Percentiles rank a stretch among this genome's conserved stretches.
phyloP scores from a whole-genome alignment of 2,329 filamentous ascomycete genomes.

The Elsinoe perseae region DNA sequence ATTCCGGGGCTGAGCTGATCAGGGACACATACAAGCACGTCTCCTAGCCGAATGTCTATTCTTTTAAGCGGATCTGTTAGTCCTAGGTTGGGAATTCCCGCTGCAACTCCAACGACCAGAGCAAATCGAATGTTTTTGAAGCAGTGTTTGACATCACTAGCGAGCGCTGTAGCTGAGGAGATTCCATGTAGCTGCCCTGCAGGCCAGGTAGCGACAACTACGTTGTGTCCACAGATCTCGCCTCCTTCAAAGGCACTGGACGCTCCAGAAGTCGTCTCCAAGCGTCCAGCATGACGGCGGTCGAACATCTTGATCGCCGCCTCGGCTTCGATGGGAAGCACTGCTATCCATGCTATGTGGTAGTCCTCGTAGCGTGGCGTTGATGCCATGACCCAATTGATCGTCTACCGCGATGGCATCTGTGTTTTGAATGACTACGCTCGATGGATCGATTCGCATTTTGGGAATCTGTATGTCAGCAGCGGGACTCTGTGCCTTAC shows the following conservation, averaged over 20 bases:
- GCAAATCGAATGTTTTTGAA: background rate
- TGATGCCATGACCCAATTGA: background rate
- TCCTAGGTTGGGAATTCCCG: background rate
- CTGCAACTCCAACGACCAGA: background rate
- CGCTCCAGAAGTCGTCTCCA: background rate
- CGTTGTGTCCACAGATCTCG: background rate
- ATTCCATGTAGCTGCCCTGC: background rate
- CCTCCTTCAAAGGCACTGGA: background rate
- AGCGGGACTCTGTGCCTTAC: too few species aligned
- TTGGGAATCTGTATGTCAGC: too few species aligned
- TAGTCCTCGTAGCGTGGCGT: background rate
- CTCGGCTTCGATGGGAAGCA: background rate
- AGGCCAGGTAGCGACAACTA: background rate
- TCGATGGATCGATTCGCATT: too few species aligned
- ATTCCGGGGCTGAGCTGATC: background rate
- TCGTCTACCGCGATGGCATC: background rate
- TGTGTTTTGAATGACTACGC: too few species aligned
- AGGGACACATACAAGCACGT: background rate
- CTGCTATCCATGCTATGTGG: background rate
- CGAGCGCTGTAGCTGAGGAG: background rate
- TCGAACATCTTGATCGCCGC: background rate
- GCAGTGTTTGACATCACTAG: background rate
- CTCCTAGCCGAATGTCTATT: background rate
- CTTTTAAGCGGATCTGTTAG: background rate
- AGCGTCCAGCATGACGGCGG: background rate